These are phyloP conservation scores for Vitis cinerea DNA, from an alignment of 164 flowering plant species.

Conservation along the genomic window DNA sequence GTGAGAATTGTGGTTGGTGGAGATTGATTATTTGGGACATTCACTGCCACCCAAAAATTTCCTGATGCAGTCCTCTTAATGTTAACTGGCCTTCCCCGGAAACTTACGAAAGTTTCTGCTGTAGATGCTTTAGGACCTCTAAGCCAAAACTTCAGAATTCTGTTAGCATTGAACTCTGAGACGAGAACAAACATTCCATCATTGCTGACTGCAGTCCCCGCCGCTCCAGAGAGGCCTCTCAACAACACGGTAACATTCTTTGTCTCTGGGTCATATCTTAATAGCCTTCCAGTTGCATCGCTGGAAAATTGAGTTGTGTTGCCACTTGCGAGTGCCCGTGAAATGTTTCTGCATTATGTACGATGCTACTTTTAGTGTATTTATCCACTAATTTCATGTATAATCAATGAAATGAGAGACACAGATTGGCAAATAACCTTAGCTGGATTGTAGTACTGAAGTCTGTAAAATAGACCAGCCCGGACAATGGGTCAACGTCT, in stretches of 20 bases:
- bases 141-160: conserved; percentile 20
- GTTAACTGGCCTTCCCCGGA: conserved; percentile 20
- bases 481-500: conserved; percentile 20
- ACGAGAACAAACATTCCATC: conserved; percentile 24
- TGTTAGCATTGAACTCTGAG: conserved; percentile 12
- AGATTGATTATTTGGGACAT: neutral
- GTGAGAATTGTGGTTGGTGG: neutral
- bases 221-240: conserved; percentile 16
- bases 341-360: too few species aligned
- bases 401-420: too few species aligned
- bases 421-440: neutral
- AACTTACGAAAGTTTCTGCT: conserved; percentile 2
- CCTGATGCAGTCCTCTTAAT: conserved; percentile 17
- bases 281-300: conserved; percentile 21
- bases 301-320: too few species aligned
- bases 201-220: conserved; percentile 30
- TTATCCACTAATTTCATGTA: too few species aligned
- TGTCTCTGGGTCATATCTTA: conserved; percentile 24
- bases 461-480: conserved; percentile 28
- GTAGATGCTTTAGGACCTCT: conserved; percentile 19
- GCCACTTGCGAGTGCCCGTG: neutral
- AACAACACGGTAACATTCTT: conserved; percentile 24
- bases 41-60: conserved; percentile 30
- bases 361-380: too few species aligned
- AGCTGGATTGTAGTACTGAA: conserved; percentile 13